These are phyloP conservation scores for Plasmodium malariae DNA, from an alignment of 169 alveolate species.

Conservation along the genomic window DNA sequence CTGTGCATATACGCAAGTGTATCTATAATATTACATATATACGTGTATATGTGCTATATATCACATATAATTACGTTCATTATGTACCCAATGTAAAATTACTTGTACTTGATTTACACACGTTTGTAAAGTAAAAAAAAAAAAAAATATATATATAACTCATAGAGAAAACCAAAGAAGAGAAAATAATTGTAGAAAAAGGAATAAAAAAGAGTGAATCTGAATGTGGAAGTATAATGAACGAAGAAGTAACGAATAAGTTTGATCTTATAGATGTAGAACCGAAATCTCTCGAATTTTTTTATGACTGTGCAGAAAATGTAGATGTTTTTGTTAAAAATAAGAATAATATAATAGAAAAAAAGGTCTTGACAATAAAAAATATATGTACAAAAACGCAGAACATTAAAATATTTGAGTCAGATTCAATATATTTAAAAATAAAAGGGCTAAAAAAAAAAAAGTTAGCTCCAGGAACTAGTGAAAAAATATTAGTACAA, in stretches of 20 bases:
- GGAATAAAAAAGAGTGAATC: neutral
- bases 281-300: slow-evolving; percentile 41
- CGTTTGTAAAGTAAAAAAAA: neutral
- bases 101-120: neutral
- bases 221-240: neutral
- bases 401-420: slow-evolving; percentile 38
- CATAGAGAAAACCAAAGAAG: neutral
- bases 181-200: neutral
- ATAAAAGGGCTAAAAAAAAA: slow-evolving; percentile 53
- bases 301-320: slow-evolving; percentile 37
- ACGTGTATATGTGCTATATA: too few relatives aligned
- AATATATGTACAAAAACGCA: slow-evolving; percentile 59
- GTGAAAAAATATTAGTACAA: slow-evolving; percentile 42
- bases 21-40: too few relatives aligned
- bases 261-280: slow-evolving; percentile 55
- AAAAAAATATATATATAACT: neutral
- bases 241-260: slow-evolving; percentile 19
- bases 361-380: slow-evolving; percentile 38
- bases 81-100: too few relatives aligned
- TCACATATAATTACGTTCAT: too few relatives aligned
- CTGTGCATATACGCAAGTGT: neutral
- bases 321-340: slow-evolving; percentile 31
- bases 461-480: slow-evolving; percentile 64
- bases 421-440: slow-evolving; percentile 49
- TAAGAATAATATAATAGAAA: slow-evolving; percentile 37